A percentile compares a stretch with the other conserved stretches of the same genome.
Conservation (phyloP, 2,329 filamentous ascomycete genomes). For the Setomelanomma holmii region DNA sequence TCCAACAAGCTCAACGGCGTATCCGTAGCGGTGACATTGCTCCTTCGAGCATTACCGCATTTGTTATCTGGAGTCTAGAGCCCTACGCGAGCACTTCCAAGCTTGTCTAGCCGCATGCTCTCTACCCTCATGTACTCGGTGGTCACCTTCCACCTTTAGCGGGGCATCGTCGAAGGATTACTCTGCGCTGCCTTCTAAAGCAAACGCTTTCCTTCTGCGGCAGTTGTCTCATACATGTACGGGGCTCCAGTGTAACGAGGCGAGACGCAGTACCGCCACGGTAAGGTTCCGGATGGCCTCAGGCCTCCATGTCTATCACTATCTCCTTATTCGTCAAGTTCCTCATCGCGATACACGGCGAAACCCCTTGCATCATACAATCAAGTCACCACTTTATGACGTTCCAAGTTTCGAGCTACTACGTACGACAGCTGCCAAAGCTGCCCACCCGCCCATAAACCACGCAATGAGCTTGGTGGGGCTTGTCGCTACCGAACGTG, state of each 20-base stretch:
- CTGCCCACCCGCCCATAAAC: not conserved
- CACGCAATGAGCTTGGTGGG: not conserved
- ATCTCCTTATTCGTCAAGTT: not conserved
- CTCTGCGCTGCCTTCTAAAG: not conserved
- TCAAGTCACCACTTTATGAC: not conserved
- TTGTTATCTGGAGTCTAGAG: conserved; percentile 3
- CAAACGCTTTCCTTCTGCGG: not conserved
- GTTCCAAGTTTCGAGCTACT: not conserved
- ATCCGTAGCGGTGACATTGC: conserved; percentile 11
- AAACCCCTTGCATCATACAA: not conserved
- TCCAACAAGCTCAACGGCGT: not conserved
- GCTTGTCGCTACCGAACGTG: not conserved
- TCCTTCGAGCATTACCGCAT: conserved; percentile 9
- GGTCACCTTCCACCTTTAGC: conserved; percentile 14
- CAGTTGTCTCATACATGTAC: not conserved
- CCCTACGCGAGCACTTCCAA: conserved; percentile 12
- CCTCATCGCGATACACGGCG: not conserved
- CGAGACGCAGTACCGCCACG: too few species aligned
- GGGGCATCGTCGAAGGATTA: not conserved
- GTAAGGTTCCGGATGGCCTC: not conserved
- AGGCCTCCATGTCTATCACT: not conserved
- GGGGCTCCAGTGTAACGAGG: not conserved
- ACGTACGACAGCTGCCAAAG: conserved; percentile 1
- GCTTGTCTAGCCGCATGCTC: conserved; percentile 13
- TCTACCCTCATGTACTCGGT: conserved; percentile 14